Evolutionary conservation across 2,329 filamentous ascomycete genomes (phyloP), one percentile per base, ranked within the genome.

Genomic region (Ascochyta fabae): DNA sequence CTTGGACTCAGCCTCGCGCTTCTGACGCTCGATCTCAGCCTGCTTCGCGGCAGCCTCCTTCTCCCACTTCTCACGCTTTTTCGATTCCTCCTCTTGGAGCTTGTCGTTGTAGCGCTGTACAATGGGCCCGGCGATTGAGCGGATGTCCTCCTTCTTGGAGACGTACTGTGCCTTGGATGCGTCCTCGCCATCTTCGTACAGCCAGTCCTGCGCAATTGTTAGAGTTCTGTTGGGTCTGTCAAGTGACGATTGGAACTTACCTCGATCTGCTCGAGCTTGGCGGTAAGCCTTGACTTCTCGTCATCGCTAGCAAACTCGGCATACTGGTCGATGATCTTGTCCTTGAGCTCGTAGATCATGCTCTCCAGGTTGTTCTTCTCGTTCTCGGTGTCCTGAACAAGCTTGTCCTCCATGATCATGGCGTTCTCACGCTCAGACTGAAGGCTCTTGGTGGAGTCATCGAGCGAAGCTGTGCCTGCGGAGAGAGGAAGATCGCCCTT

Each of bases 281-380:
- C 84, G 75, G 87, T 89, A 65, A 98, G 84, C 79, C 89, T 92
- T 15, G 87, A 80, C 85, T 97, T 97, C 86, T 98, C 94, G 43
- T 96, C 91, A 5, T 97, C 93, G 70, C 82, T 95, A 60, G 91
- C 89, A 64, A 96, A 92, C 45, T 96, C 91, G 63, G 92, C 82
- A 77, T 96, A 97, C 67, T 92, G 86, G 70, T 96, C 92, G 66
- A 97, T 92, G 48, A 98, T 86, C 87, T 97, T 97, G 80, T 92
- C 92, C 69, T 94, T 90, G 75, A 96, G 85, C 72, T 98, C 93
- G 80, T 99, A 99, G 80, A 98, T 97, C 80, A 89, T 96, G 23
- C 91, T 88, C 84, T 99, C 95, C 49, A 99, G 90, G 81, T 98
- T 94, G 83, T 99, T 99, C 91, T 98, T 99, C 87, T 96, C 96